Base-by-base conservation (phyloP, 2,329 filamentous ascomycete genomes). In the Rhytidhysteron rufulum region DNA sequence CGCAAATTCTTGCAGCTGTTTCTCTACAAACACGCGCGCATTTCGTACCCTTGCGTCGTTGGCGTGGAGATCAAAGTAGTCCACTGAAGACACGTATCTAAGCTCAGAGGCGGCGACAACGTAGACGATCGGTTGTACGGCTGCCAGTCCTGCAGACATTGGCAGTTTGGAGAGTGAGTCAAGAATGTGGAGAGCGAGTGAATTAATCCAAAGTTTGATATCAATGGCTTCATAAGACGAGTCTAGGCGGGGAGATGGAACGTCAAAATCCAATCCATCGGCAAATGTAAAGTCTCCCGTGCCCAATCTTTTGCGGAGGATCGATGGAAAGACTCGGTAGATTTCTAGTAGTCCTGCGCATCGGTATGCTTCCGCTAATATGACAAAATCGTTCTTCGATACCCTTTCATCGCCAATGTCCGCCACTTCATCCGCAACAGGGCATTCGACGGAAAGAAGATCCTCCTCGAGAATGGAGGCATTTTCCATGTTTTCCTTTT, bases 281-380 rank as follows among this genome's bases (percentile, higher is more conserved):
- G 50, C 53, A 16, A 45, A 42, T 24, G 48, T 49, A 27, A 49
- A 42, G 19, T 51, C 53, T 38, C 54, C 53, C 9, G 44, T 60
- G 40, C 50, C 59, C 8, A 75, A 50, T 32, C 73, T 68, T 24
- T 65, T 66, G n/a, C 63, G 65, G 1, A 76, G 60, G 25, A 75
- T 60, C 21, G 73, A 70, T 3, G 76, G 75, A 41, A 78, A 78
- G 21, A 72, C 69, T 18, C 72, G 70, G 50, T 79, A 79, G 16
- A 79, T 54, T 46, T 79, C 74, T 33, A 79, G 60, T 4, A 79
- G 64, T 1, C 74, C 76, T 3, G 72, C 67, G 39, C 70, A 72
- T 24, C 75, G 71, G 44, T 77, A 77, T 2, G 72, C 70, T 47
- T 78, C 72, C 2, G 75, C 75, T 47, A 77, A 68, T 6, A 70